Base-by-base conservation (phyloP, 192 early-diverging fungal genomes). In the Paraglomus occultum region DNA sequence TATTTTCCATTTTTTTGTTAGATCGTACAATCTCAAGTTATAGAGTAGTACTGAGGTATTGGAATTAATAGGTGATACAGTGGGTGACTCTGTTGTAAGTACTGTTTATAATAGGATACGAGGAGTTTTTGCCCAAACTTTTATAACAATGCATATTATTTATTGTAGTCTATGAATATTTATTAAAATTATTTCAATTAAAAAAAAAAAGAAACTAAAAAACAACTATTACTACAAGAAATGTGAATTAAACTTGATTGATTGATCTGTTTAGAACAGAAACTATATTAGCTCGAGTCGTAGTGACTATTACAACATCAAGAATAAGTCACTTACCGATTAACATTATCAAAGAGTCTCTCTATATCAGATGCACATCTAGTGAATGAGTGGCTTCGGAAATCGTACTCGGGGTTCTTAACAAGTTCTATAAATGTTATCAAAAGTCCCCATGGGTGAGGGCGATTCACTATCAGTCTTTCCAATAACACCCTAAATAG, bases 361-460 rank as follows among this genome's bases (percentile, higher is more conserved):
- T 93, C 89, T 71, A 93, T 90, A 73, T 93, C 92, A n/a, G 90
- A 82, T 11, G 90, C 87, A 66, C 88, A 87, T 51, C 87, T 74
- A 14, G 83, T 87, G 45, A 87, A 87, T 14, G 76, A 73, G 51
- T 84, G 82, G 22, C 80, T 81, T 83, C 85, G 85, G 77, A 87
- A 87, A 55, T 79, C 76, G 60, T 84, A 80, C 2, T 78, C 66
- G 38, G 91, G 91, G 76, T 97, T 96, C 70, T 93, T 91, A 77
- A 99, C 92, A 71, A 99, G 77, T 77, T 99, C 97, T 62, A 97
- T 99, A 73, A 99, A 94, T 22, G 97, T 97, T 17, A 97, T 93
- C 68, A 99, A 80, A 67, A 99, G 83, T 12, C 97, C 97, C 90
- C 96, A 97, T 54, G 97, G 97, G 80, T 97, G 94, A 20, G 97